A percentile compares a stretch with the other conserved stretches of the same genome.
These are phyloP conservation scores for Knoxdaviesia proteae DNA, from an alignment of 2,329 filamentous ascomycete species.

Conservation along the genomic window DNA sequence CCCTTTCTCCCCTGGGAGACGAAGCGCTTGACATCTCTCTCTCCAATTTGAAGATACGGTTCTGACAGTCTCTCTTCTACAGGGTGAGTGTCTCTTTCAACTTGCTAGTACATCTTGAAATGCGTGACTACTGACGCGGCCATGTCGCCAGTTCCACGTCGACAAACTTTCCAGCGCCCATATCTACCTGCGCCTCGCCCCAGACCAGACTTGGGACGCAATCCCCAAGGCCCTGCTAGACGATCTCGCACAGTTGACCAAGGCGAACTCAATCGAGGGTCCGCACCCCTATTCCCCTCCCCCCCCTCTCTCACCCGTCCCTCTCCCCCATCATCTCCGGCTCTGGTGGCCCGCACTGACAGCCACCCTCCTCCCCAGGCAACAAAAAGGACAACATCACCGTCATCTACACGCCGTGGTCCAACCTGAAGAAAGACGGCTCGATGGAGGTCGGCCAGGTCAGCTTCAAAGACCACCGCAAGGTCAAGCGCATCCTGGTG, in stretches of 20 bases:
- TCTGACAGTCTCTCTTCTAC: too few relatives aligned
- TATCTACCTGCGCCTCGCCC: conserved; percentile 72
- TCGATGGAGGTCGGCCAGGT: conserved; percentile 93
- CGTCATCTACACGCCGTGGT: conserved; percentile 94
- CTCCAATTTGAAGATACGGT: too few relatives aligned
- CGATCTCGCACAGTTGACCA: conserved; percentile 92
- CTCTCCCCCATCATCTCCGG: background rate
- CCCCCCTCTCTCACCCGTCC: background rate
- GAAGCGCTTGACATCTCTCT: too few relatives aligned
- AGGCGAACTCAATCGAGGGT: conserved; percentile 97
- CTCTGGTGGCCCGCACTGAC: background rate
- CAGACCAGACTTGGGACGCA: conserved; percentile 64
- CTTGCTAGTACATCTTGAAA: too few relatives aligned
- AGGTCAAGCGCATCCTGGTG: conserved; percentile 68
- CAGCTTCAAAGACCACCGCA: conserved; percentile 73
- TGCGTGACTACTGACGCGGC: too few relatives aligned
- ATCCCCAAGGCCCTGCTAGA: conserved; percentile 55
- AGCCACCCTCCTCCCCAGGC: conserved; percentile 25
- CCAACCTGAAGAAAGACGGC: conserved; percentile 85
- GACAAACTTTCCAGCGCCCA: conserved; percentile 95
- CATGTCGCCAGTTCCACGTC: conserved; percentile 55
- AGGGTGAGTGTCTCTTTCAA: too few relatives aligned
- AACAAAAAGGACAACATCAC: conserved; percentile 99
- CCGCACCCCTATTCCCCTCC: conserved; percentile 5
- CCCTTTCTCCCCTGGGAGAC: conserved; percentile 1